These are phyloP conservation scores for Tolypocladium pustulatum DNA, from an alignment of 2,329 filamentous ascomycete genomes.

Conservation along the genomic window DNA sequence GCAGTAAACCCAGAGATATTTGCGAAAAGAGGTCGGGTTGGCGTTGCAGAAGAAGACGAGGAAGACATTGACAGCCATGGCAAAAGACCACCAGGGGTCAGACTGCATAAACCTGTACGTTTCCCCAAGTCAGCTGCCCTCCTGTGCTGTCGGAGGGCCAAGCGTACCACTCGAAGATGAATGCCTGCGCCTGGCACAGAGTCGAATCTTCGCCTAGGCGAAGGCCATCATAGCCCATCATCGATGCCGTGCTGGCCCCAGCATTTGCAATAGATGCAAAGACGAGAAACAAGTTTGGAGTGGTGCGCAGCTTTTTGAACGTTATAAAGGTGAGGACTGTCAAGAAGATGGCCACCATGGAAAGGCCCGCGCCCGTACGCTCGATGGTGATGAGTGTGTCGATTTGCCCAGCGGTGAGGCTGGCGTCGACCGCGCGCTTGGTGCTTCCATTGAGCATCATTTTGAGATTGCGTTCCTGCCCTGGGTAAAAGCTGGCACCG, in stretches of 20 bases:
- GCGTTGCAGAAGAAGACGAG: constrained; percentile 51
- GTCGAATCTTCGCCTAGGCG: constrained; percentile 38
- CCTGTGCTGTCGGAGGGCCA: background rate
- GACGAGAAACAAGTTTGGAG: constrained; percentile 41
- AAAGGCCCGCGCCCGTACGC: constrained; percentile 41
- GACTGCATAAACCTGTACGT: constrained; percentile 60
- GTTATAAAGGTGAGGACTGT: constrained; percentile 37
- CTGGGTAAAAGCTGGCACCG: background rate
- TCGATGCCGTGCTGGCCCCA: constrained; percentile 51
- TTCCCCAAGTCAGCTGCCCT: background rate
- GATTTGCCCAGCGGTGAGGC: constrained; percentile 25
- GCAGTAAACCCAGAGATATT: constrained; percentile 61
- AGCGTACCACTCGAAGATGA: constrained; percentile 56
- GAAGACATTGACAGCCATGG: constrained; percentile 75
- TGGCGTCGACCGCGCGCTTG: constrained; percentile 2
- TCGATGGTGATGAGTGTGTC: constrained; percentile 39
- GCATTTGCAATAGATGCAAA: constrained; percentile 29
- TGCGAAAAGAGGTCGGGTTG: constrained; percentile 52
- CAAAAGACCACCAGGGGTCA: constrained; percentile 66
- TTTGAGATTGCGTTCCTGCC: background rate
- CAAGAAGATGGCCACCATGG: constrained; percentile 37
- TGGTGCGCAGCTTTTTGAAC: constrained; percentile 42
- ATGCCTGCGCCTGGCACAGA: constrained; percentile 52
- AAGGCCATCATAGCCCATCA: constrained; percentile 60
- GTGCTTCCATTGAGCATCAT: background rate